These are phyloP conservation scores for Trypanosoma theileri DNA, from an alignment of 208 protist genomes.

Conservation along the genomic window DNA sequence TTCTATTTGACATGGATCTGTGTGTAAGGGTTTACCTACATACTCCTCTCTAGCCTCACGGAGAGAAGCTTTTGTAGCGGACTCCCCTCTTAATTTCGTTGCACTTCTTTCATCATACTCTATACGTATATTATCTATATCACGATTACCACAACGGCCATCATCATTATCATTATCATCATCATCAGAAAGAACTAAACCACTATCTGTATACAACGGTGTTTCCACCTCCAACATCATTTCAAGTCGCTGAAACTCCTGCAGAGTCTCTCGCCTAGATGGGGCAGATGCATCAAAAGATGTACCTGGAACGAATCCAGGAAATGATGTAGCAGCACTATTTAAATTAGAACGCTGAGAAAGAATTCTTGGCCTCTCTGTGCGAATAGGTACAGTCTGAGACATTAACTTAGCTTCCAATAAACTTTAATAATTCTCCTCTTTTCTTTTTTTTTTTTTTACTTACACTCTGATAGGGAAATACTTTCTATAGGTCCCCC, in stretches of 20 bases:
- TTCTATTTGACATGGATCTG: slow-evolving; percentile 3
- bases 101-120: not conserved
- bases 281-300: slow-evolving; percentile 5
- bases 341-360: not conserved
- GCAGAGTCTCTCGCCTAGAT: slow-evolving; percentile 26
- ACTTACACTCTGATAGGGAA: too few species aligned
- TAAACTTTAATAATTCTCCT: not conserved
- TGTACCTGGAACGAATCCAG: slow-evolving; percentile 7
- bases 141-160: too few species aligned
- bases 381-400: slow-evolving; percentile 21
- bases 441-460: too few species aligned
- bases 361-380: slow-evolving; percentile 4
- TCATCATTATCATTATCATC: too few species aligned
- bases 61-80: not conserved
- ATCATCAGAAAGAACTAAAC: slow-evolving; percentile 29
- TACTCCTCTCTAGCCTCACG: slow-evolving; percentile 22
- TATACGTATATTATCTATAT: not conserved
- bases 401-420: slow-evolving; percentile 10
- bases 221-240: slow-evolving; percentile 30
- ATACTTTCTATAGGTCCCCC: too few species aligned
- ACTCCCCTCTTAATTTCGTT: not conserved
- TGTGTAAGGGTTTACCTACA: slow-evolving; percentile 8
- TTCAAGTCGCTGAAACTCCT: slow-evolving; percentile 29
- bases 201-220: slow-evolving; percentile 13
- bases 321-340: not conserved